Conservation (phyloP, 441 rosid genomes). For the Theobroma grandiflorum region DNA sequence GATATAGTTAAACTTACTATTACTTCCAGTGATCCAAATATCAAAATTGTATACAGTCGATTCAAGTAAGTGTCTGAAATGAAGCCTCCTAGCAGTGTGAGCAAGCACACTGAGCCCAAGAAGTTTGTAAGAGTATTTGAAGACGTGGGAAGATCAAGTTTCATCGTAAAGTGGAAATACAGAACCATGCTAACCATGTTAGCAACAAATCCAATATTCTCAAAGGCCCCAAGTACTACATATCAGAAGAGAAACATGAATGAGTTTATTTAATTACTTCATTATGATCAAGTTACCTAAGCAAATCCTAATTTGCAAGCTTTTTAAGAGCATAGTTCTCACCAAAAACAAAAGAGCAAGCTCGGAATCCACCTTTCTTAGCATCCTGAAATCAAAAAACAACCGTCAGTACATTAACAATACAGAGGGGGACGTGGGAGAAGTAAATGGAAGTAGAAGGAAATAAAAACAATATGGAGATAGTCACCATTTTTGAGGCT, state of each 20-base stretch:
- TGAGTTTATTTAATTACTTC: not conserved
- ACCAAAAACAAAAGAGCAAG: slow-evolving; percentile 21
- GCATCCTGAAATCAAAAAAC: not conserved
- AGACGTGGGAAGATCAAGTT: slow-evolving; percentile 31
- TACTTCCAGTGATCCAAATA: slow-evolving; percentile 42
- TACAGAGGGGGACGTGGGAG: not conserved
- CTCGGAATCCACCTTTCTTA: slow-evolving; percentile 26
- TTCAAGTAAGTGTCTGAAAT: slow-evolving; percentile 41
- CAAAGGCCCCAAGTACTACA: slow-evolving; percentile 32
- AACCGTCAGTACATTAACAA: not conserved
- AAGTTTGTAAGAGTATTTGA: slow-evolving; percentile 40
- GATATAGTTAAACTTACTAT: slow-evolving; percentile 20
- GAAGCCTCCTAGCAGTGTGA: slow-evolving; percentile 41
- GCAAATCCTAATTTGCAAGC: not conserved
- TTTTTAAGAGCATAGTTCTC: not conserved
- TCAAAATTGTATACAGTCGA: slow-evolving; percentile 33
- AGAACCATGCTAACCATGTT: slow-evolving; percentile 43
- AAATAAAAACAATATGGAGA: not conserved
- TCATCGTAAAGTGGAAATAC: slow-evolving; percentile 30
- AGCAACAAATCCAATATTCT: slow-evolving; percentile 46
- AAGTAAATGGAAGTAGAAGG: not conserved
- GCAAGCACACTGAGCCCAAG: slow-evolving; percentile 43
- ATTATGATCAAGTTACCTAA: not conserved
- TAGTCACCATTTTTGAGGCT: slow-evolving; percentile 17
- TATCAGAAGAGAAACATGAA: slow-evolving; percentile 11